Conservation (phyloP, 768 basidiomycete genomes). For the Kwoniella heveanensis region DNA sequence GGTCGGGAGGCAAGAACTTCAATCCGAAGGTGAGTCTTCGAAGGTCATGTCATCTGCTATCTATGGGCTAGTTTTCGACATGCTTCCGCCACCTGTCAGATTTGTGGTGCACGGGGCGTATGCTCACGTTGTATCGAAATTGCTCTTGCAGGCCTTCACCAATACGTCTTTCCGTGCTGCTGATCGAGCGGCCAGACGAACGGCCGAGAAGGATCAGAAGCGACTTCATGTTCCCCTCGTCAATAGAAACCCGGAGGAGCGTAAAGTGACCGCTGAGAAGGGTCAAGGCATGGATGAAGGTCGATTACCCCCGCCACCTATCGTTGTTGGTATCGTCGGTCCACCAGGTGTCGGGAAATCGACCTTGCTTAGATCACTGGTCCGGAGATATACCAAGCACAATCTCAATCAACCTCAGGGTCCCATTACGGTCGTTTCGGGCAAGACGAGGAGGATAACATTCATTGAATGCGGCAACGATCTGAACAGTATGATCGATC, state of each 20-base stretch:
- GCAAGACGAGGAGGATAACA: slow-evolving; percentile 89
- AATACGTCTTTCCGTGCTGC: slow-evolving; percentile 86
- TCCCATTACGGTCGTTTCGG: slow-evolving; percentile 90
- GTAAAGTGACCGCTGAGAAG: slow-evolving; percentile 52
- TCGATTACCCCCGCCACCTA: slow-evolving; percentile 86
- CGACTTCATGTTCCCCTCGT: slow-evolving; percentile 94
- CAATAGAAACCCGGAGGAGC: slow-evolving; percentile 75
- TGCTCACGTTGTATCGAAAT: no score
- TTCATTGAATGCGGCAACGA: slow-evolving; percentile 98
- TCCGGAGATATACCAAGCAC: slow-evolving; percentile 91
- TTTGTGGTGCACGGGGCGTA: no score
- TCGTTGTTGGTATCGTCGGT: slow-evolving; percentile 91
- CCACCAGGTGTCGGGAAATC: slow-evolving; percentile 95
- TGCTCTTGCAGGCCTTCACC: slow-evolving; percentile 72
- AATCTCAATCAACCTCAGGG: slow-evolving; percentile 85
- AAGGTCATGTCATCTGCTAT: neutral
- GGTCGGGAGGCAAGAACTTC: slow-evolving; percentile 73
- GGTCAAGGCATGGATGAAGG: slow-evolving; percentile 56
- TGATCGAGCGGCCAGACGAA: slow-evolving; percentile 83
- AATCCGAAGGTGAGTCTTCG: slow-evolving; percentile 77
- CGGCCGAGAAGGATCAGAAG: slow-evolving; percentile 90
- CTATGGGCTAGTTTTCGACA: no score
- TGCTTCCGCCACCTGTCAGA: no score
- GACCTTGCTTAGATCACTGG: slow-evolving; percentile 85
- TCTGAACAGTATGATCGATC: slow-evolving; percentile 96